Conservation (phyloP, 768 basidiomycete species). For the Paxillus ammoniavirescens region DNA sequence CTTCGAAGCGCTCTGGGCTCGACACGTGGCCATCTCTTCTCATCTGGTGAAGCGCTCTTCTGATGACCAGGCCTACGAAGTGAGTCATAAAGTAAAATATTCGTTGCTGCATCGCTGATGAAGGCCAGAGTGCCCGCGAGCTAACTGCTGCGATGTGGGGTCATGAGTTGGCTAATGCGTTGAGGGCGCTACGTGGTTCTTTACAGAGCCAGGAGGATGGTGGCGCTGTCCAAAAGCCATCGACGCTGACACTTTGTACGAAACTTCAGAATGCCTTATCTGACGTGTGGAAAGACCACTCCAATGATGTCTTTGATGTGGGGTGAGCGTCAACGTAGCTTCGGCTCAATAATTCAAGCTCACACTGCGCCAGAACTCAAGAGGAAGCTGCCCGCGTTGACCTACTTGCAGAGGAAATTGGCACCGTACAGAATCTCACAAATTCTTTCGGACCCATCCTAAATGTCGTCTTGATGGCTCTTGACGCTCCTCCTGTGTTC, state of each 20-base stretch:
- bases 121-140: slow-evolving; percentile 71
- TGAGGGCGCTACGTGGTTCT: slow-evolving; percentile 55
- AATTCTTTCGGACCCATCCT: slow-evolving; percentile 85
- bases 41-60: slow-evolving; percentile 71
- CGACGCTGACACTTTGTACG: slow-evolving; percentile 42
- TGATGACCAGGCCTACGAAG: slow-evolving; percentile 81
- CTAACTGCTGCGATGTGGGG: slow-evolving; percentile 77
- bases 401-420: slow-evolving; percentile 69
- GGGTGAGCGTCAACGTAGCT: slow-evolving; percentile 48
- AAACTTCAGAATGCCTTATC: slow-evolving; percentile 63
- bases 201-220: slow-evolving; percentile 44
- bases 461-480: slow-evolving; percentile 69
- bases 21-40: slow-evolving; percentile 62
- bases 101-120: not conserved
- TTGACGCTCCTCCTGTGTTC: slow-evolving; percentile 86
- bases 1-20: slow-evolving; percentile 56
- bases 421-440: slow-evolving; percentile 70
- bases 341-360: not conserved
- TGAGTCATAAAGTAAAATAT: slow-evolving; percentile 33
- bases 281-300: slow-evolving; percentile 69
- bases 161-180: slow-evolving; percentile 72
- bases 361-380: slow-evolving; percentile 48
- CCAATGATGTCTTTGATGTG: slow-evolving; percentile 76
- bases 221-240: slow-evolving; percentile 18
- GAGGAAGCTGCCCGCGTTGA: slow-evolving; percentile 72